Evolutionary conservation across 208 protist species (phyloP).

Genomic region (Acanthamoeba culbertsoni): DNA sequence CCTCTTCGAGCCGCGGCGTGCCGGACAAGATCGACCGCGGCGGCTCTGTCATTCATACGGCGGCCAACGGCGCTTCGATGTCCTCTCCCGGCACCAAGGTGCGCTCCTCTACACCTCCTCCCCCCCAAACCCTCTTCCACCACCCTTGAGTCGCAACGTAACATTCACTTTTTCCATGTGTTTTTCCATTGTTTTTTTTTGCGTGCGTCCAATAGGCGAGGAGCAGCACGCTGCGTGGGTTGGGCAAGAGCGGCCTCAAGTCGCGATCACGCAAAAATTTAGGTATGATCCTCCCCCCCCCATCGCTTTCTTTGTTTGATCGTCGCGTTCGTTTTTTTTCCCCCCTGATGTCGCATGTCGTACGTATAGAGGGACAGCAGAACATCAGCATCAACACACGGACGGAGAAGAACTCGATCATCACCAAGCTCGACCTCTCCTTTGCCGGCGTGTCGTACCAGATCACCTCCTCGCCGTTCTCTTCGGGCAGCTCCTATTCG

Average conservation of each 20-base stretch:
- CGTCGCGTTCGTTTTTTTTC: background rate
- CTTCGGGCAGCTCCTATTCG: background rate
- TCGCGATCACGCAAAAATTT: background rate
- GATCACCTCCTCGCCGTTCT: conserved; percentile 4
- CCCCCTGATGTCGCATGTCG: background rate
- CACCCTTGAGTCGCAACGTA: background rate
- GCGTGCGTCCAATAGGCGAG: no score
- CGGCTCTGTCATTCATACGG: background rate
- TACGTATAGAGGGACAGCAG: background rate
- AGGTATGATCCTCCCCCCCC: background rate
- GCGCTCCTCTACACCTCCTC: background rate
- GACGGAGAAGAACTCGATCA: conserved; percentile 39
- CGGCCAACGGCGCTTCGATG: background rate
- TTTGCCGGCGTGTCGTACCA: conserved; percentile 17
- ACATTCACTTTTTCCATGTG: background rate
- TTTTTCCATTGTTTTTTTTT: background rate
- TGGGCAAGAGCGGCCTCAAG: background rate
- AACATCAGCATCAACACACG: conserved; percentile 45
- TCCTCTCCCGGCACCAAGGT: background rate
- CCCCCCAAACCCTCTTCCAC: background rate
- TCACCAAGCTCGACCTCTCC: conserved; percentile 25
- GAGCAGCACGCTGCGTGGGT: background rate
- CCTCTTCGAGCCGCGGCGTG: background rate
- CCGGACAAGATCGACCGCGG: background rate
- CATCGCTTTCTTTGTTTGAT: no score